Conservation (phyloP, 768 basidiomycete species). For the Coprinopsis marcescibilis region DNA sequence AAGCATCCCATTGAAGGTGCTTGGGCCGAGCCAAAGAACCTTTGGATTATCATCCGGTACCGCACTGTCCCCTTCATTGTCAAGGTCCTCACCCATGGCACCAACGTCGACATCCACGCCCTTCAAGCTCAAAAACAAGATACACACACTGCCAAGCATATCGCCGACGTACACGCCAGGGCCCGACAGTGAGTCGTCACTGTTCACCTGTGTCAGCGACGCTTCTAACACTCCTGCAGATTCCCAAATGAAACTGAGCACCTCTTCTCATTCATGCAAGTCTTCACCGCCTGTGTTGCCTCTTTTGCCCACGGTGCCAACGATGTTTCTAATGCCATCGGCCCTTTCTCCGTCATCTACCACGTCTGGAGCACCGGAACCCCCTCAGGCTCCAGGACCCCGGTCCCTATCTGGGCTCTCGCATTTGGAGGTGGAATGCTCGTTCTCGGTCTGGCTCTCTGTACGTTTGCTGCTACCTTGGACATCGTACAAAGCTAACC, state of each 20-base stretch:
- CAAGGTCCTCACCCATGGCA: conserved; percentile 18
- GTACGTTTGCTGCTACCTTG: not conserved
- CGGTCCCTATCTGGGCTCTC: conserved; percentile 21
- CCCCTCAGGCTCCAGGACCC: conserved; percentile 14
- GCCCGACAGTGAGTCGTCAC: conserved; percentile 15
- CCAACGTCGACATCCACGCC: conserved; percentile 20
- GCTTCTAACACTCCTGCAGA: not conserved
- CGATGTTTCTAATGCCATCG: conserved; percentile 25
- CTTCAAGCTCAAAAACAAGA: conserved; percentile 12
- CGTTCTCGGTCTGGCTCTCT: conserved; percentile 19
- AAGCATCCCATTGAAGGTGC: conserved; percentile 22
- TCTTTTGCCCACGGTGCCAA: conserved; percentile 26
- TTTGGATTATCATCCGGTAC: conserved; percentile 23
- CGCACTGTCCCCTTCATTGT: conserved; percentile 19
- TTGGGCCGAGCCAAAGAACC: conserved; percentile 22
- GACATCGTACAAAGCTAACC: not conserved
- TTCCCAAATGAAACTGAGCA: conserved; percentile 24
- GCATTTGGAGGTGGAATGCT: conserved; percentile 22
- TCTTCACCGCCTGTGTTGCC: conserved; percentile 24
- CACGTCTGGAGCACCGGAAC: conserved; percentile 20
- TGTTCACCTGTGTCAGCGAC: not conserved
- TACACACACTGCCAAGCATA: conserved; percentile 12
- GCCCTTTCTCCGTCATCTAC: conserved; percentile 25
- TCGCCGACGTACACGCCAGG: conserved; percentile 18
- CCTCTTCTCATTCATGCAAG: conserved; percentile 25